Evolutionary conservation across 345 rosid genomes (phyloP).

Genomic region (Erucastrum elatum): DNA sequence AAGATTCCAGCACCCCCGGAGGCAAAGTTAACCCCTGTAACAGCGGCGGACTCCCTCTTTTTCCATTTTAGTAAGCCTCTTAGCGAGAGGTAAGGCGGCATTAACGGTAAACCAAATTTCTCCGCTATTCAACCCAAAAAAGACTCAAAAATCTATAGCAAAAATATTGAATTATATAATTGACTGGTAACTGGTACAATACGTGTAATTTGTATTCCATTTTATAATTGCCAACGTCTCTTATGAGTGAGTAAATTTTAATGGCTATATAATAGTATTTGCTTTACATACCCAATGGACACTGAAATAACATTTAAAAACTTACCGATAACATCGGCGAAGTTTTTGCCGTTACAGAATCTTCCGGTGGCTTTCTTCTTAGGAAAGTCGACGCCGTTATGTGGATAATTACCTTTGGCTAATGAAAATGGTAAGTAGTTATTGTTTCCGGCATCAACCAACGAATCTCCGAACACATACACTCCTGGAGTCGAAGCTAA

Average conservation of each 20-base stretch:
- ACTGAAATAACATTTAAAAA: not conserved
- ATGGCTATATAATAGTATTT: not conserved
- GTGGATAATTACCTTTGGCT: conserved; percentile 48
- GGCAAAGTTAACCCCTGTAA: conserved; percentile 61
- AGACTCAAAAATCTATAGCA: not conserved
- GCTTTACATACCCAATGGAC: not conserved
- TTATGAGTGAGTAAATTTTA: not conserved
- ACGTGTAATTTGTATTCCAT: not conserved
- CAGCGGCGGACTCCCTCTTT: conserved; percentile 24
- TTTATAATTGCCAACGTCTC: not conserved
- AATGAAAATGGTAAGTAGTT: conserved; percentile 40
- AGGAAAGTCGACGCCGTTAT: conserved; percentile 58
- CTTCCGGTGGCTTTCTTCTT: conserved; percentile 52
- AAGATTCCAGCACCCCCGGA: conserved; percentile 71
- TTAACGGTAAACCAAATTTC: conserved; percentile 56
- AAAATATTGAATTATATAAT: not conserved
- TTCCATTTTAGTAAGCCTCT: not conserved
- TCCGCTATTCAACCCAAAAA: conserved; percentile 45
- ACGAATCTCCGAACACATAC: conserved; percentile 60
- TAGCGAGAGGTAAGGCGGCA: conserved; percentile 58
- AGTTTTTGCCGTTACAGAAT: conserved; percentile 59
- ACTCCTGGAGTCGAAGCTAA: conserved; percentile 41
- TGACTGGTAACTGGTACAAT: not conserved
- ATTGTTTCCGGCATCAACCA: conserved; percentile 58
- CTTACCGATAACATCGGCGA: conserved; percentile 50